Evolutionary conservation across 2,329 filamentous ascomycete species (phyloP), one percentile per base, ranked within the genome.

Genomic region (Bipolaris cookei): DNA sequence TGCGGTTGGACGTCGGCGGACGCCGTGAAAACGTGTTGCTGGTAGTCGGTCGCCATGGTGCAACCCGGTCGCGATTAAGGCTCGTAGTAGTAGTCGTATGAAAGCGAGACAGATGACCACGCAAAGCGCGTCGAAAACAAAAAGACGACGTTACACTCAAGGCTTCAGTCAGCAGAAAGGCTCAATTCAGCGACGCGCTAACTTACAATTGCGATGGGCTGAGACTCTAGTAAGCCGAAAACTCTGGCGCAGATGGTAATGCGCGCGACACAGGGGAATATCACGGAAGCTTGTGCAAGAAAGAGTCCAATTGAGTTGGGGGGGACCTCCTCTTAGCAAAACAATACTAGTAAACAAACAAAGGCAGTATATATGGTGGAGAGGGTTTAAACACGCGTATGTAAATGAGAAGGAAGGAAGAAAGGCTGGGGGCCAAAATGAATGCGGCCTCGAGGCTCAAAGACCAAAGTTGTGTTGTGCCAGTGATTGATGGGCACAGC

Each of bases 151-250:
- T 56, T 49, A 34, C 10, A 30, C 38, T 56, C 16, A 3, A 48
- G 37, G 6, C n/a, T 44, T 18, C 56, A 44, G 60, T 68, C 59
- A 66, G 64, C 43, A 30, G 20, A 51, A 16, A 23, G 48, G 54
- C 41, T 54, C 49, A 49, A 56, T 39, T 41, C 7, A 32, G 48
- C 13, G 34, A 34, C 52, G 58, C 23, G 34, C 35, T 28, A 32
- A 55, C 63, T 48, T 51, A 65, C 63, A 56, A 54, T 51, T 49
- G 48, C 58, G 42, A 63, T 63, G 59, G 51, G 61, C 61, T 54
- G 47, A 53, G 56, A 38, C 28, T 50, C 50, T 45, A 39, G 50
- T 51, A 47, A n/a, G 23, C 52, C 51, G 49, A 30, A 30, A 48
- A 42, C 42, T 57, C 21, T 37, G 47, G 54, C 59, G 51, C 56